Conservation (phyloP, 345 rosid species). For the Aquilaria malaccensis region DNA sequence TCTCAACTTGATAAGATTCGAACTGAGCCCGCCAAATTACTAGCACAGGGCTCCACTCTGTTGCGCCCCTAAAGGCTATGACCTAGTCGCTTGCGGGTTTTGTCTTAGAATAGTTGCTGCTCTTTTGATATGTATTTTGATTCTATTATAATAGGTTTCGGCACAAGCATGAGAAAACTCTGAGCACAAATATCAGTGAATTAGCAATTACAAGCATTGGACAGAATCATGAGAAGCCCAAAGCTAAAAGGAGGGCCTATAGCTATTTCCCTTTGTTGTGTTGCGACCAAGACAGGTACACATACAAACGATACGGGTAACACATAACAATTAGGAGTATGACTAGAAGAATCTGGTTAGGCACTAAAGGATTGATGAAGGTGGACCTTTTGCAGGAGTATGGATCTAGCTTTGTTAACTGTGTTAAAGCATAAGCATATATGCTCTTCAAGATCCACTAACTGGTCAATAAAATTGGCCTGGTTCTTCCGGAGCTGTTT, state of each 20-base stretch:
- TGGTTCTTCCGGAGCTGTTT: slow-evolving; percentile 46
- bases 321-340: neutral
- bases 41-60: too few species aligned
- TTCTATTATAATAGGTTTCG: too few species aligned
- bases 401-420: slow-evolving; percentile 50
- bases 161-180: too few species aligned
- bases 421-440: slow-evolving; percentile 51
- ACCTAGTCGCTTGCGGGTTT: too few species aligned
- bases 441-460: slow-evolving; percentile 57
- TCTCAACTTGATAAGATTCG: too few species aligned
- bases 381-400: slow-evolving; percentile 41
- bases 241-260: slow-evolving; percentile 5
- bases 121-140: too few species aligned
- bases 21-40: too few species aligned
- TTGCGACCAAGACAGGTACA: too few species aligned
- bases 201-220: neutral
- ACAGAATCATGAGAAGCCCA: neutral
- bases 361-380: slow-evolving; percentile 9
- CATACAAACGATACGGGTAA: neutral
- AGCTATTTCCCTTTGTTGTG: neutral
- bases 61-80: too few species aligned
- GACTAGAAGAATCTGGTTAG: neutral
- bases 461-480: slow-evolving; percentile 27
- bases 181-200: neutral
- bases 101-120: too few species aligned